Evolutionary conservation across 2,329 filamentous ascomycete genomes (phyloP), one percentile per base, ranked within the genome.

Genomic region (Penicillium sp.): DNA sequence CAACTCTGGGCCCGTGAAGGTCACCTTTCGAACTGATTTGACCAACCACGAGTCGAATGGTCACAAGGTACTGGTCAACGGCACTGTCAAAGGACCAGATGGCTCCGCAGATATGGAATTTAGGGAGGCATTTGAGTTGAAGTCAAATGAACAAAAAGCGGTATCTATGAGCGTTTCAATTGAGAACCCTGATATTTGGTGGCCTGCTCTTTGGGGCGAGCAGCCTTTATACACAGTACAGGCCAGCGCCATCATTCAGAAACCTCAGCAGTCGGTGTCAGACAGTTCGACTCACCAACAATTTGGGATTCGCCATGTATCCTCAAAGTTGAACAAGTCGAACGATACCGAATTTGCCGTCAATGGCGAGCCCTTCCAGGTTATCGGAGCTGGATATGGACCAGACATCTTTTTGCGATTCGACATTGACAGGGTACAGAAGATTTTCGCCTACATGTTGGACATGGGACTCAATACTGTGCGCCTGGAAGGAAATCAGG

Each of bases 401-500:
- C 76, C 84, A 0, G 84, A 87, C 63, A 80, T 86, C 54, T 86
- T 87, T 65, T 69, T 86, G 5, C 80, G 84, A 6, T 87, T 82
- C 71, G 77, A 83, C 54, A 48, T 65, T 2, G 56, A 72, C 1
- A 78, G 79, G 27, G 77, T 86, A 32, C 70, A 69, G 15, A 65
- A 70, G 0, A 80, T 85, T 40, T 80, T 81, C 21, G 69, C 75
- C 55, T 80, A 85, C 60, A 75, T 81, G 55, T 73, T 86, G 0
- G 82, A 85, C 60, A 80, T 87, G 68, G 84, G 84, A 3, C 73
- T 85, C 46, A 87, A 87, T 65, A 85, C 84, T 0, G 73, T 87
- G 23, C 81, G 85, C 2, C 76, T 87, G 1, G 85, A 87, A 64
- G 85, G 85, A 2, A 86, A 86, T 58, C 80, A 84, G 64, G 85